These are phyloP conservation scores for Delonix regia DNA, from an alignment of 306 rosid genomes.

Conservation along the genomic window DNA sequence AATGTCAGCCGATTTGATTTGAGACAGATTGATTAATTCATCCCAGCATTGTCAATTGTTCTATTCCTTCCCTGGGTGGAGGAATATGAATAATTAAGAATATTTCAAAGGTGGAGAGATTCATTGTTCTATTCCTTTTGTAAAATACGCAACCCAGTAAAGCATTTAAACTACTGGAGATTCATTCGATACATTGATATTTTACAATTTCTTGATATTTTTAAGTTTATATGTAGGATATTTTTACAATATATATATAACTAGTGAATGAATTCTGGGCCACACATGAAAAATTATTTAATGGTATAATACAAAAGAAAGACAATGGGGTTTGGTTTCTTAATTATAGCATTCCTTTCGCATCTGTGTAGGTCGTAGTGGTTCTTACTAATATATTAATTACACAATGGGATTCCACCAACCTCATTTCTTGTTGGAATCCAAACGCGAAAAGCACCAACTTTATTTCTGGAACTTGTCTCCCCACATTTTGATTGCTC, in stretches of 20 bases:
- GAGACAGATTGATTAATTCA: not conserved
- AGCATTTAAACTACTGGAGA: not conserved
- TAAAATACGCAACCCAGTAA: not conserved
- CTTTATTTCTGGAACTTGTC: slow-evolving; percentile 46
- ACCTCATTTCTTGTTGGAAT: slow-evolving; percentile 58
- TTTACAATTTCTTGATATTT: too few relatives aligned
- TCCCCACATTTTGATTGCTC: slow-evolving; percentile 31
- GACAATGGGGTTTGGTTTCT: too few relatives aligned
- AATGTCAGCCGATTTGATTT: slow-evolving; percentile 2
- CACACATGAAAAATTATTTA: too few relatives aligned
- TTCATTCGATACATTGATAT: too few relatives aligned
- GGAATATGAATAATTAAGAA: not conserved
- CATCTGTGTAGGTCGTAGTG: slow-evolving; percentile 17
- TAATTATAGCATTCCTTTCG: too few relatives aligned
- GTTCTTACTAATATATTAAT: slow-evolving; percentile 36
- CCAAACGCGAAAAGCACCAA: slow-evolving; percentile 77
- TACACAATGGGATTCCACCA: slow-evolving; percentile 72
- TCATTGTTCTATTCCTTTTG: not conserved
- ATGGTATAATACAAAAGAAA: not conserved
- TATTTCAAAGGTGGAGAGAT: not conserved
- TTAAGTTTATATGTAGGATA: too few relatives aligned
- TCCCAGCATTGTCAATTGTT: not conserved
- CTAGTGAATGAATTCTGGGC: not conserved
- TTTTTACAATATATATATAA: too few relatives aligned
- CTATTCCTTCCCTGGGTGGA: not conserved